Evolutionary conservation across 2,329 filamentous ascomycete genomes (phyloP).

Genomic region (Xylariaceae sp.): DNA sequence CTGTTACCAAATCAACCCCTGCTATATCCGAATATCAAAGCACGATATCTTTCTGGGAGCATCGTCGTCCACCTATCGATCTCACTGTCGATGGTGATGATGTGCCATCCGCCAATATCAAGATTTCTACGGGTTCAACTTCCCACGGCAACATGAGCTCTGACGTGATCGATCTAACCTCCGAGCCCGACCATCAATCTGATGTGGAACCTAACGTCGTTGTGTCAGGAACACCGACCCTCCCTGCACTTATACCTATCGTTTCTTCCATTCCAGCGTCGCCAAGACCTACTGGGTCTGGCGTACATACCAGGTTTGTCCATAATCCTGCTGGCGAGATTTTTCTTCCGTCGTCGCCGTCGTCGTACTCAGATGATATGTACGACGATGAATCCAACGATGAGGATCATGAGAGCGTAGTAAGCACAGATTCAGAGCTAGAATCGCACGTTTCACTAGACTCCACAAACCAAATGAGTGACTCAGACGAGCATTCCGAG

Average conservation of each 20-base stretch:
- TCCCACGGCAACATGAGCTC: slow-evolving; percentile 20
- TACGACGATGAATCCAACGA: slow-evolving; percentile 5
- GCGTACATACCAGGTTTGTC: neutral
- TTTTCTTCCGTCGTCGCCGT: neutral
- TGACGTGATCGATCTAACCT: slow-evolving; percentile 34
- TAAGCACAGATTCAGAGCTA: neutral
- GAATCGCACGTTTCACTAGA: slow-evolving; percentile 4
- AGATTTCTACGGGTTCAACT: neutral
- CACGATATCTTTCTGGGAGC: neutral
- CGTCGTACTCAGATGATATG: neutral
- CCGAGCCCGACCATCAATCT: slow-evolving; percentile 29
- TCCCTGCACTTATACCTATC: neutral
- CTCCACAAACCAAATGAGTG: slow-evolving; percentile 14
- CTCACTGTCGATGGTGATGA: slow-evolving; percentile 32
- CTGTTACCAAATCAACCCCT: neutral
- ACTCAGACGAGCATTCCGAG: neutral
- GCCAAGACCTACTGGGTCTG: neutral
- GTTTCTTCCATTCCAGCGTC: neutral
- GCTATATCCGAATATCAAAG: neutral
- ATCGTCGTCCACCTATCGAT: slow-evolving; percentile 27
- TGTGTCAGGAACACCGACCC: neutral
- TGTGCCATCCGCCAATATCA: slow-evolving; percentile 1
- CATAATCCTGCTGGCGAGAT: neutral
- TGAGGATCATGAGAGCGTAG: slow-evolving; percentile 3
- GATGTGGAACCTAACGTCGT: slow-evolving; percentile 11